These are phyloP conservation scores for Xerocomus potaroensis DNA, from an alignment of 768 basidiomycete genomes.

Conservation along the genomic window DNA sequence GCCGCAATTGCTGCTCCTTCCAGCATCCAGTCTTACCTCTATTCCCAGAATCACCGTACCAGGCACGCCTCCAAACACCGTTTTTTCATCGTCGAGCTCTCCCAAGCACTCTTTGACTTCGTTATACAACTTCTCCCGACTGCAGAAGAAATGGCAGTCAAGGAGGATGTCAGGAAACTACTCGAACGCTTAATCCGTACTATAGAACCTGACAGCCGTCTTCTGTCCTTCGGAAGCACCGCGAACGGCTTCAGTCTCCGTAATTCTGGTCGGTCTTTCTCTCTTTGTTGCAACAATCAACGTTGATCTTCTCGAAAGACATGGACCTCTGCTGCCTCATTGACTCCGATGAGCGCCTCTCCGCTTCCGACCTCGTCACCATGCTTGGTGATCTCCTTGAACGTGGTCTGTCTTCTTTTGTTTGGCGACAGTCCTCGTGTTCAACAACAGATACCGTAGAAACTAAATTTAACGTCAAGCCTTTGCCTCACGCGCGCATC, in stretches of 20 bases:
- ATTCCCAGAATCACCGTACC: constrained; percentile 34
- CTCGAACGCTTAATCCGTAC: constrained; percentile 94
- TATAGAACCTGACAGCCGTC: constrained; percentile 85
- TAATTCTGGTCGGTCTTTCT: constrained; percentile 70
- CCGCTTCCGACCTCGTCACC: constrained; percentile 87
- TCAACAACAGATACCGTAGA: constrained; percentile 45
- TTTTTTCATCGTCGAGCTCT: constrained; percentile 71
- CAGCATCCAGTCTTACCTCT: constrained; percentile 22
- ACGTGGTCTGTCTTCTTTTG: constrained; percentile 58
- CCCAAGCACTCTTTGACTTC: constrained; percentile 89
- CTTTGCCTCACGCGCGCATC: constrained; percentile 93
- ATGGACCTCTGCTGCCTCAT: constrained; percentile 99
- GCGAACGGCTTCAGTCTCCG: constrained; percentile 96
- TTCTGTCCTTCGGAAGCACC: constrained; percentile 93
- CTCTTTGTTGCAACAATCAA: not conserved
- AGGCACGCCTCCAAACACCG: constrained; percentile 48
- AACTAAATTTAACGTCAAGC: constrained; percentile 95
- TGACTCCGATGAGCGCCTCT: constrained; percentile 74
- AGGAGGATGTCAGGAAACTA: constrained; percentile 93
- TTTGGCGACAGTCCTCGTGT: constrained; percentile 7
- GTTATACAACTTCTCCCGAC: constrained; percentile 90
- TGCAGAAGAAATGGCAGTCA: constrained; percentile 84
- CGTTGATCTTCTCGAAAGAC: constrained; percentile 46
- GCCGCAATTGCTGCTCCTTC: constrained; percentile 20
- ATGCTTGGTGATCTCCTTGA: constrained; percentile 92